Evolutionary conservation across 768 basidiomycete genomes (phyloP).

Genomic region (Mycena maculata): DNA sequence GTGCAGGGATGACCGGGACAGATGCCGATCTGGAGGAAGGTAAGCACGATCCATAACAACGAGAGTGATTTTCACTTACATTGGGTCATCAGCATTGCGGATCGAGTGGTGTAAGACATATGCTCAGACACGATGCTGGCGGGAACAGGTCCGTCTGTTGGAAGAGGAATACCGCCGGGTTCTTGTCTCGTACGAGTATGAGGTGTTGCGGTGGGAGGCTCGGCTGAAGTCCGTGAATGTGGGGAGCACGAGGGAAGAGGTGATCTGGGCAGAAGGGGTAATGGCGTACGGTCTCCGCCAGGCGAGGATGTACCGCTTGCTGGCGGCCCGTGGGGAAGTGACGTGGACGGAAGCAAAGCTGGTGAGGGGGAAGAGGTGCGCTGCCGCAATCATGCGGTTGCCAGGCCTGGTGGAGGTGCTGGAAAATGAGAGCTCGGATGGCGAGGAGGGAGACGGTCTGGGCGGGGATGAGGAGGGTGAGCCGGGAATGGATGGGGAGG

Average conservation of each 20-base stretch:
- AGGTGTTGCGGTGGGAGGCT: not conserved
- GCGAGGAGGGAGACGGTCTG: too few species aligned
- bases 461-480: too few species aligned
- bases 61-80: too few species aligned
- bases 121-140: constrained; percentile 24
- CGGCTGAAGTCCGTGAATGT: not conserved
- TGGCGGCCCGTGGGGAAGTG: too few species aligned
- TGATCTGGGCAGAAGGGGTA: not conserved
- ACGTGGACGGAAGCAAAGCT: too few species aligned
- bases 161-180: constrained; percentile 27
- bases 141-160: constrained; percentile 31
- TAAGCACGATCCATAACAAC: too few species aligned
- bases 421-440: too few species aligned
- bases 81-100: not conserved
- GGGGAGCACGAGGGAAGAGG: too few species aligned
- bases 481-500: too few species aligned
- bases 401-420: too few species aligned
- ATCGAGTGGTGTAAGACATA: constrained; percentile 32
- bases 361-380: too few species aligned
- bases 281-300: not conserved
- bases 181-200: constrained; percentile 11
- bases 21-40: not conserved
- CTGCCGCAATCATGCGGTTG: too few species aligned
- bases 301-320: not conserved
- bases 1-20: not conserved